A percentile compares a stretch with the other conserved stretches of the same genome.
These are phyloP conservation scores for Phytophthora rubi DNA, from an alignment of 352 stramenopile genomes.

Conservation along the genomic window DNA sequence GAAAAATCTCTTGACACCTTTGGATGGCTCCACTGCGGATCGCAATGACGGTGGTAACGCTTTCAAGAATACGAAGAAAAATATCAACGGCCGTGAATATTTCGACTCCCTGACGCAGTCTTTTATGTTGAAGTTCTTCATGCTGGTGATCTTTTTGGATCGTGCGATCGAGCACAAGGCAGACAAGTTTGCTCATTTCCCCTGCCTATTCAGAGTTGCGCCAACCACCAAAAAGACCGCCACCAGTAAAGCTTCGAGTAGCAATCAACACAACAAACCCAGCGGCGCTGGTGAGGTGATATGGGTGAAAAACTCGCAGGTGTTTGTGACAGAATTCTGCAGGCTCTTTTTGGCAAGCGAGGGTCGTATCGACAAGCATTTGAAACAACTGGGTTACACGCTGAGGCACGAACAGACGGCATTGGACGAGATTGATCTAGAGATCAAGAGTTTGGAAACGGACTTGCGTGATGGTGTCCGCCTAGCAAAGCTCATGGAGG, in stretches of 20 bases:
- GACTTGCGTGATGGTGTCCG: constrained; percentile 97
- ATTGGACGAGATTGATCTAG: constrained; percentile 95
- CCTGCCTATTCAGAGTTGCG: constrained; percentile 89
- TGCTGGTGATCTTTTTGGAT: constrained; percentile 95
- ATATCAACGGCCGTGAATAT: constrained; percentile 78
- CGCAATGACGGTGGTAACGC: constrained; percentile 45
- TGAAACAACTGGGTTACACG: constrained; percentile 88
- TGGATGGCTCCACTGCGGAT: constrained; percentile 60
- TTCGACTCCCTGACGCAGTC: constrained; percentile 87
- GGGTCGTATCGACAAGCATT: constrained; percentile 95
- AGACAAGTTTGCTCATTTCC: constrained; percentile 83
- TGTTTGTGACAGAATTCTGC: constrained; percentile 93
- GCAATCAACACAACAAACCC: constrained; percentile 7
- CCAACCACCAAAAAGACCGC: constrained; percentile 11
- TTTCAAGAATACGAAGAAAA: constrained; percentile 68
- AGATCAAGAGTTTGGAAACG: constrained; percentile 90
- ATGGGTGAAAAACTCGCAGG: constrained; percentile 92
- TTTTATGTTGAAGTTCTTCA: constrained; percentile 92
- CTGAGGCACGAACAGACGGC: constrained; percentile 92
- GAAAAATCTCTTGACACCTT: constrained; percentile 70
- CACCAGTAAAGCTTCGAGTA: not conserved
- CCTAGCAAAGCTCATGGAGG: constrained; percentile 93
- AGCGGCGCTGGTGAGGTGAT: constrained; percentile 15
- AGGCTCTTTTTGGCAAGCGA: constrained; percentile 93
- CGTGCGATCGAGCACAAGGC: constrained; percentile 72